Percentiles rank a stretch among this genome's conserved stretches.
Conservation (phyloP, 2,329 filamentous ascomycete genomes). For the Fusarium piperis region DNA sequence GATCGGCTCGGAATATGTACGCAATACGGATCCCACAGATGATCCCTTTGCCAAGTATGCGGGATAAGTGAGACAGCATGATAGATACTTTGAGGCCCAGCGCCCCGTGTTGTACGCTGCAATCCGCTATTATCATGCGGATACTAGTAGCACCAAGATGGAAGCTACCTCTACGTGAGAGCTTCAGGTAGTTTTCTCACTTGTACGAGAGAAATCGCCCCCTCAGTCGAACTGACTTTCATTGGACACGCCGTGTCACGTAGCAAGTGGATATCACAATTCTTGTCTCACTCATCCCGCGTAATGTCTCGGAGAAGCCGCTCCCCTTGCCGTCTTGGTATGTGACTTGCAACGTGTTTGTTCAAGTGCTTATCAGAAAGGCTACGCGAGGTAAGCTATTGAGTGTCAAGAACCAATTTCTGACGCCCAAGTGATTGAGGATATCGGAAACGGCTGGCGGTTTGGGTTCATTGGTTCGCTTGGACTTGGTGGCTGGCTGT, state of each 20-base stretch:
- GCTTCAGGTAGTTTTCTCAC: background rate
- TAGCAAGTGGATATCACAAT: background rate
- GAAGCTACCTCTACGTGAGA: background rate
- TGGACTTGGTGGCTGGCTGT: background rate
- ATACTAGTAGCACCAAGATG: background rate
- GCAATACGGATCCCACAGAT: conserved; percentile 57
- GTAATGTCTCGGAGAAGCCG: background rate
- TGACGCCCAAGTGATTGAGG: background rate
- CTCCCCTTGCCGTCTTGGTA: background rate
- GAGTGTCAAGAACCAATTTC: background rate
- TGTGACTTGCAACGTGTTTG: background rate
- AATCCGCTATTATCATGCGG: background rate
- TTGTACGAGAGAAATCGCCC: background rate
- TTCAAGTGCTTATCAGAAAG: background rate
- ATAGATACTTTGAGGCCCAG: background rate
- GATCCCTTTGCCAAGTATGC: conserved; percentile 63
- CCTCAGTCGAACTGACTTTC: background rate
- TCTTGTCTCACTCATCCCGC: background rate
- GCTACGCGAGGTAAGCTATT: background rate
- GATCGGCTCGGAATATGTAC: conserved; percentile 65
- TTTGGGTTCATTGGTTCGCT: background rate
- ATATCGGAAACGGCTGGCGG: background rate
- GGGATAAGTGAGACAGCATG: background rate
- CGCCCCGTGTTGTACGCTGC: background rate
- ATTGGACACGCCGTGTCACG: background rate